These are phyloP conservation scores for Fragaria vesca DNA, from an alignment of 306 rosid species.

Conservation along the genomic window DNA sequence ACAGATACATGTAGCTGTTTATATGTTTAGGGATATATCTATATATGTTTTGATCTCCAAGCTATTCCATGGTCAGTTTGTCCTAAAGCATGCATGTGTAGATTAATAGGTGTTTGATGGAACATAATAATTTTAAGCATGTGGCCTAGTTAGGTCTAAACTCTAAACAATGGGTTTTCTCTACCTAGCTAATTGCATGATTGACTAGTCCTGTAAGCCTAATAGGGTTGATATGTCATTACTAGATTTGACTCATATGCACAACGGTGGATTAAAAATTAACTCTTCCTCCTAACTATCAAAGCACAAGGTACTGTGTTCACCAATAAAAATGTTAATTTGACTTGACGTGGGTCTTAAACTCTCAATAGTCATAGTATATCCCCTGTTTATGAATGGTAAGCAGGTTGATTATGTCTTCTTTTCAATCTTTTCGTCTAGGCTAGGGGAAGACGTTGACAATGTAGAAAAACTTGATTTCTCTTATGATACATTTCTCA, in stretches of 20 bases:
- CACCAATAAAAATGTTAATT: background rate
- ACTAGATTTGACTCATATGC: background rate
- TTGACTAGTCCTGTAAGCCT: background rate
- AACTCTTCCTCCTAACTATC: background rate
- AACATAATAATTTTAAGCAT: conserved; percentile 9
- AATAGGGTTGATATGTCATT: background rate
- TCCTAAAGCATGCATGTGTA: background rate
- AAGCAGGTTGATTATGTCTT: too few species aligned
- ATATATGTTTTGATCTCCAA: background rate
- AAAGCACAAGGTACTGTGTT: background rate
- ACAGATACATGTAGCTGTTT: background rate
- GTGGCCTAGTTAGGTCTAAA: background rate
- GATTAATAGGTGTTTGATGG: background rate
- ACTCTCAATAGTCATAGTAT: too few species aligned
- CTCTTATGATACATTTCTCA: too few species aligned
- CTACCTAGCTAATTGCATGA: background rate
- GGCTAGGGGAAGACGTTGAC: too few species aligned
- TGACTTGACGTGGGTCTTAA: background rate
- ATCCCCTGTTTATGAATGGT: background rate
- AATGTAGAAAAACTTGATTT: too few species aligned
- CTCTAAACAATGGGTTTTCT: background rate
- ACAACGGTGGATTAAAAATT: background rate
- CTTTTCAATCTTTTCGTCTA: too few species aligned
- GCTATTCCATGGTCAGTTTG: background rate
- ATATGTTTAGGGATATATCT: background rate